Conservation (phyloP, 75 land plant genomes). For the Pinus tabuliformis region DNA sequence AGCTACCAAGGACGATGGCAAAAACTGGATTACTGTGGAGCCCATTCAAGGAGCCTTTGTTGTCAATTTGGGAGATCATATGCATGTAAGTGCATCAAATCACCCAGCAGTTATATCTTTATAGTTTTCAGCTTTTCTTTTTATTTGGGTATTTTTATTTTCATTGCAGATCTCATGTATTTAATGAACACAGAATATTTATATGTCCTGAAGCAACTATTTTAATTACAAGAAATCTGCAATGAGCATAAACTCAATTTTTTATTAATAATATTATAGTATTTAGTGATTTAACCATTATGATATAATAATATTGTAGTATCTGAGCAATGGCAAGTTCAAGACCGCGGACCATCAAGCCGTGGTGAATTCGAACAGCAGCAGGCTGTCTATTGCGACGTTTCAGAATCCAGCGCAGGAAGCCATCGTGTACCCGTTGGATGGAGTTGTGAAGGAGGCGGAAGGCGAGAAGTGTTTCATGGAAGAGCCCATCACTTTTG, state of each 20-base stretch:
- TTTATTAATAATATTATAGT: too few species aligned
- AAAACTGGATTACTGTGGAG: constrained; percentile 70
- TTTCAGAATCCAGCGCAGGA: constrained; percentile 59
- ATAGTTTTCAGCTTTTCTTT: background rate
- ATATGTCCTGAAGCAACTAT: too few species aligned
- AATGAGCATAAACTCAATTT: too few species aligned
- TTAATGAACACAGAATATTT: too few species aligned
- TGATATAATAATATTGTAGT: constrained; percentile 11
- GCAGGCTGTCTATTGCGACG: constrained; percentile 60
- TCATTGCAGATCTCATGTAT: too few species aligned
- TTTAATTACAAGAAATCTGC: too few species aligned
- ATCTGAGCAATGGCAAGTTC: constrained; percentile 55
- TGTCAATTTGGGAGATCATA: constrained; percentile 75
- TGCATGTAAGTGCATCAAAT: constrained; percentile 39
- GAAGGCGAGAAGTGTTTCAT: background rate
- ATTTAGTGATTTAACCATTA: background rate
- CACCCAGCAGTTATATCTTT: background rate
- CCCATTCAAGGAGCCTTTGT: constrained; percentile 66
- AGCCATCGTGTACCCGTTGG: constrained; percentile 42
- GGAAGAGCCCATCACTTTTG: constrained; percentile 51
- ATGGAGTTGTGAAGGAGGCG: constrained; percentile 18
- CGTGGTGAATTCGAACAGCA: constrained; percentile 26
- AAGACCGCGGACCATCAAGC: constrained; percentile 50
- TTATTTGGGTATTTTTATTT: background rate
- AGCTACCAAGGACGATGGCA: constrained; percentile 57